These are phyloP conservation scores for Beauveria pseudobassiana DNA, from an alignment of 2,329 filamentous ascomycete genomes.

Conservation along the genomic window DNA sequence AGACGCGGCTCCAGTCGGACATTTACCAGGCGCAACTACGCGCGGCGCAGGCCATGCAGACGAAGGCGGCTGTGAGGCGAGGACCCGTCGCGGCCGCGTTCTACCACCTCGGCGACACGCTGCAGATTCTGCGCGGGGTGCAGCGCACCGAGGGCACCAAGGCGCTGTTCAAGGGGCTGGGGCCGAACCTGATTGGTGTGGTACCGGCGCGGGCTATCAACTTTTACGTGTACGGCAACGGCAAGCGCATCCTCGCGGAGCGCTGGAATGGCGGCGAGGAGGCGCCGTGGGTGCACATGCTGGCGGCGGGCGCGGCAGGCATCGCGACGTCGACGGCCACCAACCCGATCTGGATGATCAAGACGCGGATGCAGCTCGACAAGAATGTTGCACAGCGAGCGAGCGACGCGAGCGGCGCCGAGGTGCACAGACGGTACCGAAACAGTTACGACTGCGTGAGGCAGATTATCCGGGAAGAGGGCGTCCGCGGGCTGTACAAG, in stretches of 20 bases:
- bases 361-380: constrained; percentile 87
- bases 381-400: constrained; percentile 58
- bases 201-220: constrained; percentile 87
- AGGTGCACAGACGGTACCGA: constrained; percentile 61
- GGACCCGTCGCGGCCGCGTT: constrained; percentile 58
- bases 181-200: constrained; percentile 82
- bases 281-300: constrained; percentile 68
- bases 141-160: constrained; percentile 75
- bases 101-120: constrained; percentile 76
- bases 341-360: constrained; percentile 95
- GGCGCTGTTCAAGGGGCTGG: constrained; percentile 87
- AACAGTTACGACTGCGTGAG: constrained; percentile 84
- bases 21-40: constrained; percentile 84
- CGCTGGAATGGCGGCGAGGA: constrained; percentile 65
- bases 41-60: constrained; percentile 54
- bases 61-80: constrained; percentile 42
- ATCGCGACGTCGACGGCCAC: constrained; percentile 84
- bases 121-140: constrained; percentile 76
- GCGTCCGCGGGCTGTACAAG: constrained; percentile 75
- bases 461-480: constrained; percentile 75
- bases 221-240: constrained; percentile 89
- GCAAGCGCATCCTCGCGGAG: constrained; percentile 73
- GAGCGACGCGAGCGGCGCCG: constrained; percentile 4
- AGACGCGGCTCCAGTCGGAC: constrained; percentile 87
- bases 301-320: constrained; percentile 69